Base-by-base conservation (phyloP, 179 eudicot species). In the Heliamphora pulchella region DNA sequence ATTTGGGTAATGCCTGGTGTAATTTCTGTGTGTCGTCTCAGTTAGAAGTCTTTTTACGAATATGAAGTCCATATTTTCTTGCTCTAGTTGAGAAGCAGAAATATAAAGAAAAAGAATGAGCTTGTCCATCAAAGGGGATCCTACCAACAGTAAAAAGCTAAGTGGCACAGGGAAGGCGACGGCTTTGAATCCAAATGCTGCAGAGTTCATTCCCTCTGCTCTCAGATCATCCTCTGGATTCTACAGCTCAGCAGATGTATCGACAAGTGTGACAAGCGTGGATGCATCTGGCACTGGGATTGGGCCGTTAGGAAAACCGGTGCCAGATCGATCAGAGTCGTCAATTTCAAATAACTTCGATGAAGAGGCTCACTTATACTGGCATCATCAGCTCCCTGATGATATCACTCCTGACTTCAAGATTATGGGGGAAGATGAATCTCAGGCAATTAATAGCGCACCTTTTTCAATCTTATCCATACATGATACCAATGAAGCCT, bases 391-490 rank as follows among this genome's bases (percentile, higher is more conserved):
- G 83, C 98, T 96, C 46, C 99, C 99, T 43, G 99, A 96, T 86
- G 99, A 96, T 83, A 91, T 96, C 71, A 96, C 93, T 87, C 99
- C 99, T 1, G 99, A 96, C 83, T 96, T 96, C 74, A 91, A 89
- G 69, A 85, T 87, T 71, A 71, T 77, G 79, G 93, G 89, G 62
- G 92, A 85, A 77, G 93, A 90, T 43, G 91, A 88, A 9, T 83
- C 86, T 80, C 91, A 64, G 75, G 90, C 85, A 81, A 64, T 79
- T 74, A 81, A 84, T 20, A 77, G 71, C 82, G 86, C 93, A 72
- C 83, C 96, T 1, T 86, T 95, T 80, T 87, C 94, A 39, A 84
- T 80, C 47, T 82, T 96, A 80, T 89, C 98, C 74, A 83, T 96
- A 82, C 86, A 86, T 74, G 87, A 89, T 80, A 81, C 66, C 63